These are phyloP conservation scores for Tephrocybe sp. DNA, from an alignment of 768 basidiomycete genomes.

Conservation along the genomic window DNA sequence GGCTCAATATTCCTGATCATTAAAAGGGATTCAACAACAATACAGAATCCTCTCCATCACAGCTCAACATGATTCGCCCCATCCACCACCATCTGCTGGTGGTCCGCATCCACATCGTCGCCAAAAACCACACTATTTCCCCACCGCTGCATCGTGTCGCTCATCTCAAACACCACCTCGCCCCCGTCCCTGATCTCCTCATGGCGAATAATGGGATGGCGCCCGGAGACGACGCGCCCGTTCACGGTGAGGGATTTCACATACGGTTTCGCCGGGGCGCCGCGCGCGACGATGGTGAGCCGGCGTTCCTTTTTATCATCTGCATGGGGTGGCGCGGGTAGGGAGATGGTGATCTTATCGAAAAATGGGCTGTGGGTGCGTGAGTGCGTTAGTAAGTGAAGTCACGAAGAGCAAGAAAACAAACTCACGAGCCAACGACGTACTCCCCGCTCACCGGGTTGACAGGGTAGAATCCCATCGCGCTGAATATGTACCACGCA, in stretches of 20 bases:
- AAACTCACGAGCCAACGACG: slow-evolving; percentile 67
- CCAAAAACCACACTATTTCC: slow-evolving; percentile 15
- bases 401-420: background rate
- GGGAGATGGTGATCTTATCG: slow-evolving; percentile 50
- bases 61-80: too few relatives aligned
- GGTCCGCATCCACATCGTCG: too few relatives aligned
- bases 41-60: too few relatives aligned
- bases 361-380: slow-evolving; percentile 47
- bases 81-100: too few relatives aligned
- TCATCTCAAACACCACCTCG: slow-evolving; percentile 23
- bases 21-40: too few relatives aligned
- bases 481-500: slow-evolving; percentile 83
- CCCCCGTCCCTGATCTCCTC: slow-evolving; percentile 34
- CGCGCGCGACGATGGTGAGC: slow-evolving; percentile 54
- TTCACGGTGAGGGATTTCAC: slow-evolving; percentile 61
- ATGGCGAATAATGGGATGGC: slow-evolving; percentile 57
- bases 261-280: slow-evolving; percentile 60
- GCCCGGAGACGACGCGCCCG: slow-evolving; percentile 34
- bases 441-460: slow-evolving; percentile 79
- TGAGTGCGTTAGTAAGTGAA: background rate
- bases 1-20: too few relatives aligned
- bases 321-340: slow-evolving; percentile 39
- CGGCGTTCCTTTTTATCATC: slow-evolving; percentile 19
- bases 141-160: slow-evolving; percentile 18
- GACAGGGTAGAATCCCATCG: slow-evolving; percentile 84